Base-by-base conservation (phyloP, 2,329 filamentous ascomycete genomes). In the Penicillium sp. region DNA sequence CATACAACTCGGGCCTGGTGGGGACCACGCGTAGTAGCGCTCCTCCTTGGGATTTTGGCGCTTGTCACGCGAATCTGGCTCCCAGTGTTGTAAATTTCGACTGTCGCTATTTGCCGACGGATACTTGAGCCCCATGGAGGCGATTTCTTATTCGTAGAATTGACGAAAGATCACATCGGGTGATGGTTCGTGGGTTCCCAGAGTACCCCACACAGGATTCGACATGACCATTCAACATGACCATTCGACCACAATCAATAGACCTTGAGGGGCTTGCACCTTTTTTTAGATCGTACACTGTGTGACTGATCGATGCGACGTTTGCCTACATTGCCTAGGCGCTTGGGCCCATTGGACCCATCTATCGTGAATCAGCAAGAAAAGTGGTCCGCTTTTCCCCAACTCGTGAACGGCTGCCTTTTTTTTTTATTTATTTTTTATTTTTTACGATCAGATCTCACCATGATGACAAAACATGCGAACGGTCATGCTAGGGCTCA, bases 311-410 rank as follows among this genome's bases (percentile, higher is more conserved):
- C 53, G 10, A 37, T 33, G n/a, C 47, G 23, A 45, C 47, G 53
- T 44, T 58, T 58, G 58, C 53, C 58, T 56, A 31, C 50, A 50
- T 60, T 58, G 55, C 60, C 60, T 62, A 27, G 50, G 42, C 58
- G 61, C 58, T 59, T 57, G 58, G 61, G 27, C 55, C 60, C 46
- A 45, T 50, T 25, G 5, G 46, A 50, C 51, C 44, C 53, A 27
- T 50, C 49, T 21, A n/a, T 37, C 25, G 53, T 14, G 16, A 19
- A 19, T 39, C 55, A 42, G 16, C 23, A 39, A n/a, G 10, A 25
- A 50, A 45, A 46, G 35, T 57, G 53, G 58, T 58, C 45, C 53
- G 58, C 55, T 49, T 58, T 26, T 42, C 46, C 19, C 39, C 25
- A 44, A 16, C 16, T 16, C 31, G 31, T 31, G 26, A 27, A 26